Conservation (phyloP, 108 stramenopile genomes). For the Thalassiosira profunda region DNA sequence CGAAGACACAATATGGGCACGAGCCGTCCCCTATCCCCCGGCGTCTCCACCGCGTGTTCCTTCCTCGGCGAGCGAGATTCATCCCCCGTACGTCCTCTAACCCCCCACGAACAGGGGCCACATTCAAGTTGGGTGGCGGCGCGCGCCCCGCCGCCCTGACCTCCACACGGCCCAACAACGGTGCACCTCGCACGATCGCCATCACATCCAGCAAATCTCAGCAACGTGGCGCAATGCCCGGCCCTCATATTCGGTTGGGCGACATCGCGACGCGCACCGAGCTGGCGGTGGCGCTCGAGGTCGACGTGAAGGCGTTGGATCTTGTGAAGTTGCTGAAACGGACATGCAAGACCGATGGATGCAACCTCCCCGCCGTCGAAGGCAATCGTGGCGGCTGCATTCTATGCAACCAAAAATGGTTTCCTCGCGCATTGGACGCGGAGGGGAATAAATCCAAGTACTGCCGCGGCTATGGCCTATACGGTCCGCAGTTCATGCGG, state of each 20-base stretch:
- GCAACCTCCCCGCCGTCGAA: neutral
- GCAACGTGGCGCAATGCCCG: too few relatives aligned
- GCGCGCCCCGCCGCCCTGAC: too few relatives aligned
- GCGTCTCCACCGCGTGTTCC: too few relatives aligned
- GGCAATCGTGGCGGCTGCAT: neutral
- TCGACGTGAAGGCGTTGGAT: neutral
- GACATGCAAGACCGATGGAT: neutral
- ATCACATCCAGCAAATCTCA: too few relatives aligned
- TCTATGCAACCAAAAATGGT: neutral
- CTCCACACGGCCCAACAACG: too few relatives aligned
- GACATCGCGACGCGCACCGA: neutral
- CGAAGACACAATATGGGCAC: too few relatives aligned
- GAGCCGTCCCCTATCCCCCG: too few relatives aligned
- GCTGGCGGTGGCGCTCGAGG: neutral
- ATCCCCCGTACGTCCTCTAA: too few relatives aligned
- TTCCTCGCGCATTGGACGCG: neutral
- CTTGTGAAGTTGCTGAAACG: neutral
- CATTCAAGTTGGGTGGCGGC: too few relatives aligned
- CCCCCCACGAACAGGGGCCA: too few relatives aligned
- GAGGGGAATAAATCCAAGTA: neutral
- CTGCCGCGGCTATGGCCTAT: slow-evolving; percentile 1
- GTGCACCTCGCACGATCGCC: too few relatives aligned
- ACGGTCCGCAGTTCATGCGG: slow-evolving; percentile 2
- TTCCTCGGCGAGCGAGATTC: too few relatives aligned
- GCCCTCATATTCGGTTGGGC: neutral